These are phyloP conservation scores for Aspergillus candidus DNA, from an alignment of 2,329 filamentous ascomycete species.

Conservation along the genomic window DNA sequence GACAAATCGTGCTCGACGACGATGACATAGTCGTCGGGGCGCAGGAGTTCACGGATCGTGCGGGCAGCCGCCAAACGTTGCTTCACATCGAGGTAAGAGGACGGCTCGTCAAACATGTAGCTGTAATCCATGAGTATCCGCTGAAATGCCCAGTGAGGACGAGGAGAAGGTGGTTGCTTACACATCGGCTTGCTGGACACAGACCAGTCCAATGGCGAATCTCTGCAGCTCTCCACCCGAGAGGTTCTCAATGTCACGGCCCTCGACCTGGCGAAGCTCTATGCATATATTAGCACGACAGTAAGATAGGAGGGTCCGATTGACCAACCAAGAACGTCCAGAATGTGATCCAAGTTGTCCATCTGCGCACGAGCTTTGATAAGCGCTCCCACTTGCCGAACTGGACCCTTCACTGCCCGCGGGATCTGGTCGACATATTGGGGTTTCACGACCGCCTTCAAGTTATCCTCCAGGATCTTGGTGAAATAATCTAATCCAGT, in stretches of 20 bases:
- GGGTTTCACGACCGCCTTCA: slow-evolving; percentile 97
- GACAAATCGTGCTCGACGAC: slow-evolving; percentile 99
- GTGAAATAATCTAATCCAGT: slow-evolving; percentile 80
- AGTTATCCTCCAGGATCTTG: slow-evolving; percentile 91
- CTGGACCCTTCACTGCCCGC: slow-evolving; percentile 74
- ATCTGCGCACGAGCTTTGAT: slow-evolving; percentile 71
- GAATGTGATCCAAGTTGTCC: slow-evolving; percentile 73
- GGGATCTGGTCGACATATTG: slow-evolving; percentile 99
- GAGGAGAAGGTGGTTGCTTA: slow-evolving; percentile 34
- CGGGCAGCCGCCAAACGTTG: slow-evolving; percentile 89
- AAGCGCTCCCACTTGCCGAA: slow-evolving; percentile 72
- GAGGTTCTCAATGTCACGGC: slow-evolving; percentile 82
- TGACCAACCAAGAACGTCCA: slow-evolving; percentile 62
- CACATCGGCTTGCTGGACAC: slow-evolving; percentile 92
- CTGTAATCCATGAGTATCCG: slow-evolving; percentile 28
- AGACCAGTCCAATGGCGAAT: slow-evolving; percentile 93
- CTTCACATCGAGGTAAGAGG: slow-evolving; percentile 98
- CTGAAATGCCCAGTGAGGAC: not conserved
- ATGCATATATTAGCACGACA: slow-evolving; percentile 12
- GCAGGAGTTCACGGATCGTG: slow-evolving; percentile 84
- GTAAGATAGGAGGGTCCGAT: not conserved
- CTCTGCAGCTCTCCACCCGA: slow-evolving; percentile 98
- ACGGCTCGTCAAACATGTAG: slow-evolving; percentile 99
- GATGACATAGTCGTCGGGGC: slow-evolving; percentile 90
- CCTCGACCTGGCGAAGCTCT: slow-evolving; percentile 83